Evolutionary conservation across 345 rosid species (phyloP), one percentile per base, ranked within the genome.

Genomic region (Boechera stricta): DNA sequence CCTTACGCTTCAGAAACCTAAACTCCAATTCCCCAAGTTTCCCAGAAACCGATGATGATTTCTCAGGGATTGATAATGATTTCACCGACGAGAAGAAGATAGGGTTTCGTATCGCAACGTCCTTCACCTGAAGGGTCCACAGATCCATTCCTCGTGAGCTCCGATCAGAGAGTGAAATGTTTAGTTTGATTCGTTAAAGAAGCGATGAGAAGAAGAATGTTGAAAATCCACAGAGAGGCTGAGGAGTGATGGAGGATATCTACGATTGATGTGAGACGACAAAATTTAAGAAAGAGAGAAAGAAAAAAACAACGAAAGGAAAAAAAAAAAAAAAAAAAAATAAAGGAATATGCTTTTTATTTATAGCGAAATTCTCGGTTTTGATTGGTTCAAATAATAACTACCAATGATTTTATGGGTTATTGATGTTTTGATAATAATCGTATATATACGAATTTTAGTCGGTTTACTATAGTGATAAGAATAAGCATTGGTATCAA

Each of bases 1-100:
- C 10, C 60, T 80, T 72, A 24, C 77, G 79, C 24, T 82, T 80
- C n/a, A 67, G 78, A 61, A 77, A 76, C 69, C 81, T 84, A 79
- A 86, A 80, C 77, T 87, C 84, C n/a, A 81, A 55, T 3, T 68
- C 38, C 18, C 57, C 52, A 26, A 73, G 36, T 62, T 52, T 79
- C 64, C 74, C 35, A 0, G 74, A 28, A 31, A 67, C 2, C 0
- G 59, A 64, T 9, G 38, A 55, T 55, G 39, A 44, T 54, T 64
- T 77, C 10, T 71, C 81, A 57, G 71, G 28, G 67, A 56, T 71
- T 55, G 64, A 33, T 3, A 55, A 55, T 3, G 26, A 13, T 60
- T 42, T 61, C 42, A 31, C 48, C 1, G 77, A 67, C 0, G 77
- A 52, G 1, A 70, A 79, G 65, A 68, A 54, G 75, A 68, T 12